Percentiles rank a stretch among this genome's conserved stretches.
Evolutionary conservation across 2,329 filamentous ascomycete genomes (phyloP).

Genomic region (Sporothrix protearum): DNA sequence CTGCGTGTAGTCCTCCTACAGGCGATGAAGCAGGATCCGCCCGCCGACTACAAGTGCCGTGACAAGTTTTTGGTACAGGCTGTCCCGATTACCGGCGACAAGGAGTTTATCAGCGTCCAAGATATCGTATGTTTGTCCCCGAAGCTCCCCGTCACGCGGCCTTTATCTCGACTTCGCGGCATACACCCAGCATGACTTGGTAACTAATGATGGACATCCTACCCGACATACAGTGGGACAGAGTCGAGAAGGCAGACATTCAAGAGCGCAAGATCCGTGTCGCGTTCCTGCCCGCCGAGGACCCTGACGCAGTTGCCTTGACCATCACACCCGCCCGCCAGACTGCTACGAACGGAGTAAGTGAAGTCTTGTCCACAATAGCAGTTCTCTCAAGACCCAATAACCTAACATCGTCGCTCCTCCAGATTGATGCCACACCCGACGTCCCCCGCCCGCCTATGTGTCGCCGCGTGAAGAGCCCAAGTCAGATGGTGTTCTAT

Average conservation of each 20-base stretch:
- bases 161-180: too few species aligned
- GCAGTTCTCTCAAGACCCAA: not conserved
- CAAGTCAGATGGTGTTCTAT: conserved; percentile 27
- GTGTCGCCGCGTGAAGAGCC: conserved; percentile 35
- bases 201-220: not conserved
- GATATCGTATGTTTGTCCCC: conserved; percentile 64
- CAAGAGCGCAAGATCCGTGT: conserved; percentile 97
- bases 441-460: conserved; percentile 35
- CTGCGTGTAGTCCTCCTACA: conserved; percentile 73
- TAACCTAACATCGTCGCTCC: not conserved
- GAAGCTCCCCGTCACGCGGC: not conserved
- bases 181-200: not conserved
- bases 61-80: conserved; percentile 33
- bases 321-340: conserved; percentile 34
- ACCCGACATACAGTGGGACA: conserved; percentile 62
- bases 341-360: conserved; percentile 33
- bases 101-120: conserved; percentile 76
- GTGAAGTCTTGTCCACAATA: conserved; percentile 15
- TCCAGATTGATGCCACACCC: conserved; percentile 36
- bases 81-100: conserved; percentile 67
- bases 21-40: conserved; percentile 94
- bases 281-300: conserved; percentile 68
- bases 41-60: conserved; percentile 74
- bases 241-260: conserved; percentile 71
- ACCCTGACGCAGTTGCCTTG: conserved; percentile 32